These are phyloP conservation scores for Pelargonium hybrid DNA, from an alignment of 441 rosid species.

Conservation along the genomic window DNA sequence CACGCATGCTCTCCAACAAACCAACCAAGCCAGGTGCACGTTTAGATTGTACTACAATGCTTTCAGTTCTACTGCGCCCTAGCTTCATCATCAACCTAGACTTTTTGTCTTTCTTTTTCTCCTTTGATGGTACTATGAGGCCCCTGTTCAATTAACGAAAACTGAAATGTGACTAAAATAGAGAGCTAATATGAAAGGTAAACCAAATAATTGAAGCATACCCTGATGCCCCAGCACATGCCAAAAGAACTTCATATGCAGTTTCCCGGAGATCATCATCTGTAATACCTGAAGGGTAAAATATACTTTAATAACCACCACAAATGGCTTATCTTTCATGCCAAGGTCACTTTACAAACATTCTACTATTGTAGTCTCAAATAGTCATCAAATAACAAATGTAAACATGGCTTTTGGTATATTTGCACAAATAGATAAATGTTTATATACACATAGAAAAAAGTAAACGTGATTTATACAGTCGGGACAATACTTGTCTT, in stretches of 20 bases:
- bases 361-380: background rate
- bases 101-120: slow-evolving; percentile 75
- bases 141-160: slow-evolving; percentile 39
- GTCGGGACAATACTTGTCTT: background rate
- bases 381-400: background rate
- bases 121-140: slow-evolving; percentile 83
- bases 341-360: background rate
- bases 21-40: slow-evolving; percentile 65
- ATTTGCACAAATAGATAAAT: background rate
- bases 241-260: slow-evolving; percentile 85
- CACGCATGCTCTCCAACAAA: slow-evolving; percentile 82
- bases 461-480: background rate
- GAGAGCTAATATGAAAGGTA: slow-evolving; percentile 10
- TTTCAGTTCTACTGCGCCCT: slow-evolving; percentile 76
- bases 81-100: slow-evolving; percentile 89
- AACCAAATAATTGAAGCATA: slow-evolving; percentile 24
- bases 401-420: background rate
- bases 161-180: background rate
- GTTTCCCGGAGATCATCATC: slow-evolving; percentile 96
- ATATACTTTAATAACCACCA: slow-evolving; percentile 1
- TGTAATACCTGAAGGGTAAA: slow-evolving; percentile 51
- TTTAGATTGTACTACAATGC: slow-evolving; percentile 43
- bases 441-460: background rate
- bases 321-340: background rate
- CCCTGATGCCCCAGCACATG: slow-evolving; percentile 99